Base-by-base conservation (phyloP, 805 yeast species). In the Suhomyces sp. region DNA sequence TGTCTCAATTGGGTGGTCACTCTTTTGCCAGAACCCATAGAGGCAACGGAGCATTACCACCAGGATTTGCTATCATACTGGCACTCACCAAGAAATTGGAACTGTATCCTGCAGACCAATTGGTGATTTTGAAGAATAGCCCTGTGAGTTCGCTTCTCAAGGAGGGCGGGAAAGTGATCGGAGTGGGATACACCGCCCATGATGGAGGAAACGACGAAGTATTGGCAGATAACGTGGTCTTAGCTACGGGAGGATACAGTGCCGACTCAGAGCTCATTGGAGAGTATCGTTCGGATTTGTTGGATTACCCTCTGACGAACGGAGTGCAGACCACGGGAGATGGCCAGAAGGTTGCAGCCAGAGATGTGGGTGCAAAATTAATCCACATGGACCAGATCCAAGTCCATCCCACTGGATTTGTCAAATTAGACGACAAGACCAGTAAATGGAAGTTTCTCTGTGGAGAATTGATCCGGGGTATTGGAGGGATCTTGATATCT, bases 351-450 rank as follows among this genome's bases (percentile, higher is more conserved):
- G 50, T 77, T n/a, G 61, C 76, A n/a, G 62, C 56, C 19, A 28
- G 56, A 14, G 65, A 59, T 13, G 47, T 70, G 25, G 72, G 72
- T 25, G 82, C 77, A 6, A 59, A 66, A 6, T 54, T 76, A 40
- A 65, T 76, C 11, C 77, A 77, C 46, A 76, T 77, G 81, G 74
- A 74, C 30, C 72, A 77, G 45, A 57, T 78, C 14, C 84, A 78
- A 54, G 66, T 78, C 8, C 83, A 78, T 48, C 83, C 83, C 26
- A 78, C 83, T 2, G 83, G 83, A 2, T 77, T 77, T 51, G 58
- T 77, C 22, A 73, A 52, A 31, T 65, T 65, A 9, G 53, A 53
- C 13, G 65, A 71, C 24, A 62, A 60, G 16, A 46, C 49, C 4
- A 63, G 55, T 33, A 65, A 62, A 35, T 70, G 73, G 72, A 77